phyloP scores from a whole-genome alignment of 2,329 filamentous ascomycete genomes.

The Xylaria sp. region DNA sequence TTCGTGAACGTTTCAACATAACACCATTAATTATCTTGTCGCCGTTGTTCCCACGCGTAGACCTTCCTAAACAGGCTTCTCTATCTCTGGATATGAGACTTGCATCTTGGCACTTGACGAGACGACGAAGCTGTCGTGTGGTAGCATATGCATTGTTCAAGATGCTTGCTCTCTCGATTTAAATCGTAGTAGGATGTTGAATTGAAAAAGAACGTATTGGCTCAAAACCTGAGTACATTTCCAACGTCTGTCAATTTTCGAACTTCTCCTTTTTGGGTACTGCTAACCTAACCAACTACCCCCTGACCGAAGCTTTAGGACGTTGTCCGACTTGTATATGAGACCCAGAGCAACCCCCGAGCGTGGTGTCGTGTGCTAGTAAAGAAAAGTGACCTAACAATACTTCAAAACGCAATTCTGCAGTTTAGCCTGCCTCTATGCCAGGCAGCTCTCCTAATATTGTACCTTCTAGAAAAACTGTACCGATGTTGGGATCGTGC shows the following conservation, averaged over 20 bases:
- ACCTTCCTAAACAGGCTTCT: neutral
- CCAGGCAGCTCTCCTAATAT: neutral
- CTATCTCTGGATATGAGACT: neutral
- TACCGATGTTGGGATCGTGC: slow-evolving; percentile 20
- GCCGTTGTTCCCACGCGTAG: neutral
- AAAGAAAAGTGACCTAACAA: neutral
- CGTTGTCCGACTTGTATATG: neutral
- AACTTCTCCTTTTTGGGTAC: neutral
- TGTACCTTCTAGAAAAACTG: slow-evolving; percentile 19
- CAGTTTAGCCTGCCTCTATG: neutral
- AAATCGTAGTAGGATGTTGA: neutral
- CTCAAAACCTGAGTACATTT: neutral
- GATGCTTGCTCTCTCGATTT: neutral
- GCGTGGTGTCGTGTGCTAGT: too few relatives aligned
- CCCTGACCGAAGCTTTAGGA: neutral
- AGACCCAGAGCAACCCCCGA: neutral
- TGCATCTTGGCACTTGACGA: neutral
- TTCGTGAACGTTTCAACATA: neutral
- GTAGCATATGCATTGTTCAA: neutral
- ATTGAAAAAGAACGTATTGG: neutral
- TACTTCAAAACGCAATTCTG: neutral
- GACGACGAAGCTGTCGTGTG: neutral
- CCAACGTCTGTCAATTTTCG: neutral
- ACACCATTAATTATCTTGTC: neutral
- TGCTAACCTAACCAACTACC: neutral